Base-by-base conservation (phyloP, 2,329 filamentous ascomycete genomes). In the Sporothrix protearum region DNA sequence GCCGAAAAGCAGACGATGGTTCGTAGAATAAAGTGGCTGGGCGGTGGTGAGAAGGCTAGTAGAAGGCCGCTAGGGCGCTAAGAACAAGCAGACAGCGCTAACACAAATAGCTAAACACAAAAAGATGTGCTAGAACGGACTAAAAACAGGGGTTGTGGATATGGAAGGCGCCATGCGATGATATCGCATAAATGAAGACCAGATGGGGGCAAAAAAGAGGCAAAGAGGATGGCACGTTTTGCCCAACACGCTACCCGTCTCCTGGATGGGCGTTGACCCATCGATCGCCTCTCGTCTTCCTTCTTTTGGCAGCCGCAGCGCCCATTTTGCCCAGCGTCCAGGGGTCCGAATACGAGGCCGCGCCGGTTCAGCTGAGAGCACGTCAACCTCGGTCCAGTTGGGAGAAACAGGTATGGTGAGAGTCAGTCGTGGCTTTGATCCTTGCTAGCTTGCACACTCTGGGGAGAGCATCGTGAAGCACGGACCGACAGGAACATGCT, bases 121-220 rank as follows among this genome's bases (percentile, higher is more conserved):
- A 51, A 33, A n/a, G 64, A 30, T 16, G 42, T 67, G 64, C 64
- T 55, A 68, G 64, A 51, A 68, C 7, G 19, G n/a, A 33, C 64
- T 51, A 68, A 68, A 53, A 68, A 68, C 64, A 68, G 64, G 64
- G 64, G 64, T 39, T 53, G 66, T 55, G 49, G 49, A n/a, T 55
- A 55, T 68, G 63, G 39, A 67, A 49, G 28, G 30, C 47, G 33
- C 66, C n/a, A 39, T 68, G 64, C 49, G 33, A 28, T 22, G 28
- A 51, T 49, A n/a, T 25, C 59, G n/a, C 16, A 61, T 33, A 47
- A 47, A 47, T 28, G 36, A 39, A 61, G 55, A 36, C 55, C 55
- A 59, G 30, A 36, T 4, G 55, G 16, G 2, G 25, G n/a, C n/a
- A n/a, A n/a, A 25, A 30, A 25, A 22, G 22, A 57, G 33, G 36